Evolutionary conservation across 495 filamentous ascomycete genomes (phyloP).

Genomic region (Penicillium pancosmium): DNA sequence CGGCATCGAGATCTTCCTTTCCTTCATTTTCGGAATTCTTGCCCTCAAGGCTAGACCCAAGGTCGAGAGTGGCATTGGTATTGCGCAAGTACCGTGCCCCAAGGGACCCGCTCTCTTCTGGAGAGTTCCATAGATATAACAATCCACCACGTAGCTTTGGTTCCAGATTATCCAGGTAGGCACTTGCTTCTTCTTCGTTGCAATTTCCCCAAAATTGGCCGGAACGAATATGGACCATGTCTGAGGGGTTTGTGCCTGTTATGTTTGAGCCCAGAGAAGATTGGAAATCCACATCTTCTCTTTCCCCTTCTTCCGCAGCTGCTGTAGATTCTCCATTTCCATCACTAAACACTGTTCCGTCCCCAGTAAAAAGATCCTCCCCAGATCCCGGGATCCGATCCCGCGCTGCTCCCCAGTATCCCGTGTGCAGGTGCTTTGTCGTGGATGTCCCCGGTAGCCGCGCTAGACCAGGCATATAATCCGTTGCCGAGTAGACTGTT

Average conservation of each 20-base stretch:
- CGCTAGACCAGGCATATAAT: constrained; percentile 25
- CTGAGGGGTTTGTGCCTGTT: constrained; percentile 18
- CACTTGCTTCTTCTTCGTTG: constrained; percentile 6
- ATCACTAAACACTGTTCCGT: not conserved
- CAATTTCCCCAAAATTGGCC: constrained; percentile 26
- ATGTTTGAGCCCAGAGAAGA: not conserved
- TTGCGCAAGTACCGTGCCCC: constrained; percentile 20
- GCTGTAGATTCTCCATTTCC: not conserved
- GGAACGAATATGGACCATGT: constrained; percentile 27
- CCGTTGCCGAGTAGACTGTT: constrained; percentile 26
- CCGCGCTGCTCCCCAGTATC: constrained; percentile 32
- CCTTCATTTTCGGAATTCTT: not conserved
- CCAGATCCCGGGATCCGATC: constrained; percentile 26
- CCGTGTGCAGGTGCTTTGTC: constrained; percentile 17
- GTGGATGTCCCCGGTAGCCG: constrained; percentile 9
- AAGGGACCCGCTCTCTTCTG: constrained; percentile 9
- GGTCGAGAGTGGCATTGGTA: not conserved
- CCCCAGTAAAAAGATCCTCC: constrained; percentile 12
- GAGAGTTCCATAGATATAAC: constrained; percentile 18
- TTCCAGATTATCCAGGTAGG: constrained; percentile 15
- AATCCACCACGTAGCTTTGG: constrained; percentile 19
- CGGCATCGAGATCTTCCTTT: not conserved
- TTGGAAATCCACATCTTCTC: not conserved
- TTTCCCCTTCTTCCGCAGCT: not conserved
- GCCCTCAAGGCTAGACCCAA: not conserved